These are phyloP conservation scores for Fusarium mexicanum DNA, from an alignment of 2,329 filamentous ascomycete species.

Conservation along the genomic window DNA sequence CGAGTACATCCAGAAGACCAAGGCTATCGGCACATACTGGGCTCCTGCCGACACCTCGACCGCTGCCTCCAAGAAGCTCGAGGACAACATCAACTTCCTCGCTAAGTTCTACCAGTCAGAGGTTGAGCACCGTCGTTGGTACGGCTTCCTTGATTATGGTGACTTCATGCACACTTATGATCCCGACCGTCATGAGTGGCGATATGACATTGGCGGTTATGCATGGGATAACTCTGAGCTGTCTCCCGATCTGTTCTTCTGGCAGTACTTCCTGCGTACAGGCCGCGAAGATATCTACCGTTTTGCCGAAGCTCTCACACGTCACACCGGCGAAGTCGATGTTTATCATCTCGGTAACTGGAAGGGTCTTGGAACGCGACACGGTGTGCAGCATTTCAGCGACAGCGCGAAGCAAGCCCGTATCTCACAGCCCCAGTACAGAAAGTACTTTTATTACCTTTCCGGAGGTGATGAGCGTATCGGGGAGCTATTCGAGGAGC, in stretches of 20 bases:
- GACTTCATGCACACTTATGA: slow-evolving; percentile 73
- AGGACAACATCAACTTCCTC: slow-evolving; percentile 65
- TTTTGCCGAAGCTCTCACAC: slow-evolving; percentile 66
- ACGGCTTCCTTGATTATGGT: slow-evolving; percentile 70
- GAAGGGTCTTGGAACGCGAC: slow-evolving; percentile 69
- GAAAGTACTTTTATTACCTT: slow-evolving; percentile 65
- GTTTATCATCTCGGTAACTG: slow-evolving; percentile 68
- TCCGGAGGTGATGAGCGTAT: slow-evolving; percentile 67
- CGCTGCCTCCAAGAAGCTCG: slow-evolving; percentile 50
- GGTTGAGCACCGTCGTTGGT: slow-evolving; percentile 67
- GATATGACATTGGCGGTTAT: slow-evolving; percentile 71
- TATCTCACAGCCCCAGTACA: slow-evolving; percentile 65
- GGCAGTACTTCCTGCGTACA: slow-evolving; percentile 70
- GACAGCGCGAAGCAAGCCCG: slow-evolving; percentile 71
- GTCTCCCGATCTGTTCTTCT: slow-evolving; percentile 70
- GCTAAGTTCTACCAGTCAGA: slow-evolving; percentile 65
- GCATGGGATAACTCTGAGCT: slow-evolving; percentile 74
- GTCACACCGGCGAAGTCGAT: slow-evolving; percentile 70
- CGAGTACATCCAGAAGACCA: slow-evolving; percentile 60
- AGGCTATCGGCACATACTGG: slow-evolving; percentile 67
- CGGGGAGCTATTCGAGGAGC: slow-evolving; percentile 63
- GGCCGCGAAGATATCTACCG: slow-evolving; percentile 66
- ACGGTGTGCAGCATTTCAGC: slow-evolving; percentile 69
- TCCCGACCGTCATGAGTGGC: slow-evolving; percentile 66
- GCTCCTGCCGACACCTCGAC: slow-evolving; percentile 48